Percentiles rank a stretch among this genome's conserved stretches.
Evolutionary conservation across 106 monocot species (phyloP).

Genomic region (Agapanthus africanus): DNA sequence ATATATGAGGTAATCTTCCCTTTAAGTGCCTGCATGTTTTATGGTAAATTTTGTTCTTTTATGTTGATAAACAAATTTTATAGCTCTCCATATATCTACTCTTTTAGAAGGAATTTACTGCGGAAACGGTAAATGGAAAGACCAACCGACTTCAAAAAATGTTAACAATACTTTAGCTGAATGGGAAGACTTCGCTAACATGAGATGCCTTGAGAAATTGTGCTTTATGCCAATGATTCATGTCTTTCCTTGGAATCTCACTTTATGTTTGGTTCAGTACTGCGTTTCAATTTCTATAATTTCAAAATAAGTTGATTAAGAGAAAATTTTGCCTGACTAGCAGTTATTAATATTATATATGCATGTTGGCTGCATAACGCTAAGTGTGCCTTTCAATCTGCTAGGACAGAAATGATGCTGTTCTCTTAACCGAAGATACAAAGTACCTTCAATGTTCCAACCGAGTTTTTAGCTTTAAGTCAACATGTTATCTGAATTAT

Average conservation of each 20-base stretch:
- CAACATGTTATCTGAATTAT: neutral
- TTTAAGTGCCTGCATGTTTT: neutral
- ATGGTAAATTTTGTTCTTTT: neutral
- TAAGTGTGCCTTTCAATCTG: neutral
- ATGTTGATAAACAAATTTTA: neutral
- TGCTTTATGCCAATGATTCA: neutral
- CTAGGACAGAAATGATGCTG: neutral
- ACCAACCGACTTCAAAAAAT: neutral
- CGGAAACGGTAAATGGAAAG: neutral
- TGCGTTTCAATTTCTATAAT: neutral
- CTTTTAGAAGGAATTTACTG: neutral
- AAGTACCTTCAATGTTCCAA: neutral
- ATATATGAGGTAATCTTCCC: constrained; percentile 17
- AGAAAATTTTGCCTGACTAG: neutral
- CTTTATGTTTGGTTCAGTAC: neutral
- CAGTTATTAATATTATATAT: neutral
- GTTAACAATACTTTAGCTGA: neutral
- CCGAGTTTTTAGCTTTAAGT: neutral
- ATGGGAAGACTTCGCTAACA: neutral
- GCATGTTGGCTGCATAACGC: neutral
- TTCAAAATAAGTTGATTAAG: neutral
- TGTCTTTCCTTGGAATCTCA: neutral
- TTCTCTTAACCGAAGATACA: neutral
- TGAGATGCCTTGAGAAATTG: neutral
- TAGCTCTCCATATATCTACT: neutral